Percentiles rank a stretch among this genome's conserved stretches.
Evolutionary conservation across 441 rosid genomes (phyloP).

Genomic region (Bruguiera hainesii): DNA sequence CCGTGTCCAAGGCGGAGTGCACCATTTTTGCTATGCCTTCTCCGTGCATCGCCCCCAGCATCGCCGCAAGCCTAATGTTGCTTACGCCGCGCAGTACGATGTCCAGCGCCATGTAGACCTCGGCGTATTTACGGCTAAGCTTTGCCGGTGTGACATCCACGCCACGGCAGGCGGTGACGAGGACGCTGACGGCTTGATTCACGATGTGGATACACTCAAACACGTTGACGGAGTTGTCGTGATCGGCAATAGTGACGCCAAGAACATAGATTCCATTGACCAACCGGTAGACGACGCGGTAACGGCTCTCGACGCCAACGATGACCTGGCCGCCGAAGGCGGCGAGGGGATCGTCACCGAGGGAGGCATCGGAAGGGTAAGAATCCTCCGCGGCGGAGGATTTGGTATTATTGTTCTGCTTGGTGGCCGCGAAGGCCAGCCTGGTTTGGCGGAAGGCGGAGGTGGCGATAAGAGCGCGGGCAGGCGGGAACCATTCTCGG

Average conservation of each 20-base stretch:
- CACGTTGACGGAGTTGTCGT: conserved; percentile 74
- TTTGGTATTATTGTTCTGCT: conserved; percentile 27
- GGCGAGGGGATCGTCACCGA: conserved; percentile 84
- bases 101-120: conserved; percentile 88
- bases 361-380: conserved; percentile 24
- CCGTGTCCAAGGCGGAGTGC: conserved; percentile 78
- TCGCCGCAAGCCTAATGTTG: conserved; percentile 75
- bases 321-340: conserved; percentile 90
- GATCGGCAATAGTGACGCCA: conserved; percentile 75
- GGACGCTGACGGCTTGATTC: conserved; percentile 84
- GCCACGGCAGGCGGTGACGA: conserved; percentile 93
- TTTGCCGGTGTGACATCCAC: conserved; percentile 91
- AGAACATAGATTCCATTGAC: conserved; percentile 90
- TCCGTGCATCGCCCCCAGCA: conserved; percentile 89
- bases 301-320: conserved; percentile 88
- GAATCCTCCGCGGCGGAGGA: conserved; percentile 32
- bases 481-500: conserved; percentile 87
- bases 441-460: conserved; percentile 88
- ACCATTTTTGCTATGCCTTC: conserved; percentile 94
- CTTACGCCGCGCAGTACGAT: conserved; percentile 87
- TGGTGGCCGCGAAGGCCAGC: conserved; percentile 56
- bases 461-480: conserved; percentile 82
- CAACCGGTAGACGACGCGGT: conserved; percentile 89
- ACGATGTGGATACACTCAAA: conserved; percentile 91
- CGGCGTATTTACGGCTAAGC: conserved; percentile 77